phyloP scores from a whole-genome alignment of 2,329 filamentous ascomycete genomes.

The Dothiorella sarmentorum region DNA sequence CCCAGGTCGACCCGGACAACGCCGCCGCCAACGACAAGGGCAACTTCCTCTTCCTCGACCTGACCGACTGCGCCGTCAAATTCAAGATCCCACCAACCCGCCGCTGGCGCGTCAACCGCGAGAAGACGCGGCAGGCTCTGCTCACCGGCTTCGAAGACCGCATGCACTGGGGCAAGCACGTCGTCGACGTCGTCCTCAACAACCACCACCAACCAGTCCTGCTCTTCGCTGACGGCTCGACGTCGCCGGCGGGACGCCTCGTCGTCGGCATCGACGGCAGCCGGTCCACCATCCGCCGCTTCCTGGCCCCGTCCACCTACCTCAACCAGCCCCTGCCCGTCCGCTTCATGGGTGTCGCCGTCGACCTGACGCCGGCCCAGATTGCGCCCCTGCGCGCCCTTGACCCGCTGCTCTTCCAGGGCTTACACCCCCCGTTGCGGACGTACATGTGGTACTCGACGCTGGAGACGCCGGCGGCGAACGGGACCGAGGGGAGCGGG shows the following conservation, averaged over 20 bases:
- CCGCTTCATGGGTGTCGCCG: conserved; percentile 38
- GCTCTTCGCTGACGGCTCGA: conserved; percentile 19
- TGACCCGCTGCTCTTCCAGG: conserved; percentile 24
- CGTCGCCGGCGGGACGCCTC: conserved; percentile 2
- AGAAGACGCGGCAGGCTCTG: conserved; percentile 17
- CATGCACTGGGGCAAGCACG: conserved; percentile 16
- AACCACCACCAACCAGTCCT: neutral
- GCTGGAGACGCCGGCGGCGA: conserved; percentile 41
- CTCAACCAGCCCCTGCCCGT: conserved; percentile 34
- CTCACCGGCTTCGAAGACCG: conserved; percentile 3
- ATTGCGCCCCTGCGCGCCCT: conserved; percentile 23
- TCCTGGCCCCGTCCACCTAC: conserved; percentile 33
- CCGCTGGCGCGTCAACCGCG: conserved; percentile 31
- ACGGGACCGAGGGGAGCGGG: conserved; percentile 33
- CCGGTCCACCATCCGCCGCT: conserved; percentile 37
- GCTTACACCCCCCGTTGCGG: conserved; percentile 20
- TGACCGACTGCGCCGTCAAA: conserved; percentile 36
- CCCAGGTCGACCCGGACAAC: conserved; percentile 22
- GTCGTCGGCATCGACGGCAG: conserved; percentile 44
- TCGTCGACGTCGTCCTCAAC: conserved; percentile 12
- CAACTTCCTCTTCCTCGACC: conserved; percentile 43
- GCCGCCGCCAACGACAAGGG: conserved; percentile 28
- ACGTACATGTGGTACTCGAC: conserved; percentile 29
- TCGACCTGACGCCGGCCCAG: conserved; percentile 36
- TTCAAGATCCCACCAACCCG: conserved; percentile 41